Conservation (phyloP, 805 yeast species). For the Candida vaughaniae region DNA sequence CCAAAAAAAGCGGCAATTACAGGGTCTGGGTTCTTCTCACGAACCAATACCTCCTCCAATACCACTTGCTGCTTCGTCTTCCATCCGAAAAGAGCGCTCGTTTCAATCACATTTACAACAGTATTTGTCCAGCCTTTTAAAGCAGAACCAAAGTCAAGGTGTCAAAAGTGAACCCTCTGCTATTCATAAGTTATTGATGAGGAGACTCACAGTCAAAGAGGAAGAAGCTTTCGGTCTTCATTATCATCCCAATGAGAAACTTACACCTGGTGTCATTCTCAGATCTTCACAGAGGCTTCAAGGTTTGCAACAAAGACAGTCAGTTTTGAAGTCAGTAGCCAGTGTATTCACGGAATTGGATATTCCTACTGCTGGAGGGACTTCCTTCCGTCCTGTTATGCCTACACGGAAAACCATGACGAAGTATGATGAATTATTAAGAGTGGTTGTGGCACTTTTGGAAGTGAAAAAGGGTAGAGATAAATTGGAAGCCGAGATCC, state of each 20-base stretch:
- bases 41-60: constrained; percentile 57
- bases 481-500: constrained; percentile 76
- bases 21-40: constrained; percentile 25
- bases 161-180: constrained; percentile 37
- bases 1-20: constrained; percentile 53
- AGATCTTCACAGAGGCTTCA: constrained; percentile 60
- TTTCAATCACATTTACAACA: constrained; percentile 49
- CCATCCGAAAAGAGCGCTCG: constrained; percentile 37
- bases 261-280: constrained; percentile 77
- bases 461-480: constrained; percentile 87
- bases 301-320: constrained; percentile 55
- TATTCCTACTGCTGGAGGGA: constrained; percentile 57
- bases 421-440: constrained; percentile 72
- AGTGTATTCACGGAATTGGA: constrained; percentile 74
- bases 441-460: constrained; percentile 65
- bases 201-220: constrained; percentile 68
- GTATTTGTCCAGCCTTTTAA: constrained; percentile 36
- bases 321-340: constrained; percentile 73
- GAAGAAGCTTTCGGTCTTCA: constrained; percentile 82
- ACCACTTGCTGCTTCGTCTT: constrained; percentile 56
- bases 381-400: constrained; percentile 71
- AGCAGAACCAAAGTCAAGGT: constrained; percentile 26
- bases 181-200: constrained; percentile 46
- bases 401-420: constrained; percentile 78
- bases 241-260: constrained; percentile 66